These are phyloP conservation scores for Tremella mesenterica DNA, from an alignment of 768 basidiomycete species.

Conservation along the genomic window DNA sequence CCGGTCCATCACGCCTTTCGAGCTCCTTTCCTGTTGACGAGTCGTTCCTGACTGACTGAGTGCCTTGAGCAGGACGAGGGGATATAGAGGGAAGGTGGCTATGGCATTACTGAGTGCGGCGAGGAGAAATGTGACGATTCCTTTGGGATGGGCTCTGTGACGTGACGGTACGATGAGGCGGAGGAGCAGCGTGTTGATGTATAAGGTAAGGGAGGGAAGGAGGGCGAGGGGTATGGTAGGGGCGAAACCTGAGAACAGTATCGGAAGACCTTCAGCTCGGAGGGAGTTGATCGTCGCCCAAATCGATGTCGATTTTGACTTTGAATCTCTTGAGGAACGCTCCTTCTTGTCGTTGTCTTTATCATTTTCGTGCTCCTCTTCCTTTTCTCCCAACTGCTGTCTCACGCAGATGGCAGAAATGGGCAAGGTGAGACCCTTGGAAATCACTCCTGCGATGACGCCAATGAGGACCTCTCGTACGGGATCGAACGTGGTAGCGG, in stretches of 20 bases:
- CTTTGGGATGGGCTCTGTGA: conserved; percentile 19
- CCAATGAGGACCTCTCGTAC: conserved; percentile 28
- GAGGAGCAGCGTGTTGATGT: conserved; percentile 25
- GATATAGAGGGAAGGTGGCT: conserved; percentile 33
- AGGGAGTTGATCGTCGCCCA: conserved; percentile 14
- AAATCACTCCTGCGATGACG: conserved; percentile 22
- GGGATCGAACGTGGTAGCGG: background rate
- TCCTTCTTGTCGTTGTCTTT: background rate
- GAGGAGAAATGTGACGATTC: conserved; percentile 19
- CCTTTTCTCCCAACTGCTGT: conserved; percentile 22
- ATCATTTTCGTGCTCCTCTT: background rate
- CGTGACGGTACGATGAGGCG: conserved; percentile 16
- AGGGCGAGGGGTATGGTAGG: conserved; percentile 30
- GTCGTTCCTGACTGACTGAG: conserved; percentile 14
- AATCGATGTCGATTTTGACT: conserved; percentile 1
- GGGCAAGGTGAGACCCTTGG: conserved; percentile 31
- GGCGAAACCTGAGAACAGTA: conserved; percentile 23
- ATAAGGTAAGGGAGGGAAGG: conserved; percentile 32
- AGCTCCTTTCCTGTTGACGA: background rate
- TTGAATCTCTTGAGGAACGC: background rate
- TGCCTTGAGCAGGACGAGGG: conserved; percentile 27
- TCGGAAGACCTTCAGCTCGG: conserved; percentile 20
- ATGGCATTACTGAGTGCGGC: conserved; percentile 30
- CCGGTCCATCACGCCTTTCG: background rate
- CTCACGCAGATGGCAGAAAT: conserved; percentile 30